Percentiles rank a stretch among this genome's conserved stretches.
Evolutionary conservation across 768 basidiomycete species (phyloP).

Genomic region (Scleroderma bovista): DNA sequence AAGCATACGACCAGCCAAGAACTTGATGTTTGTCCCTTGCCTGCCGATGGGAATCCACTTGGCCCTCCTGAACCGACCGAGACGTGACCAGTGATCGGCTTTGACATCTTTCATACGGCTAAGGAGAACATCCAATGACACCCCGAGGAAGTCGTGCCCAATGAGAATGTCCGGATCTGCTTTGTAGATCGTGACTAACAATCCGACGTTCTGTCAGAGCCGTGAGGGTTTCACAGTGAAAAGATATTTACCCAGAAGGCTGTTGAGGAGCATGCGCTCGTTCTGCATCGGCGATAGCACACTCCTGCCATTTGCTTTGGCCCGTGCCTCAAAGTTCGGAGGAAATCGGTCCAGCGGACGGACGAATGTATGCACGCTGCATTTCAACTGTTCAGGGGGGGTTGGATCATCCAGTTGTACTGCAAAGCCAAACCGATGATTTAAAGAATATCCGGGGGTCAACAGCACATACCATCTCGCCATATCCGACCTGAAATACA

Average conservation of each 20-base stretch:
- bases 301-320: slow-evolving; percentile 59
- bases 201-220: background rate
- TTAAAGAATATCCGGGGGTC: background rate
- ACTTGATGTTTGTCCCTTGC: slow-evolving; percentile 78
- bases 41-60: slow-evolving; percentile 79
- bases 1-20: slow-evolving; percentile 79
- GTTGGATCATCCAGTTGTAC: slow-evolving; percentile 89
- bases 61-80: slow-evolving; percentile 82
- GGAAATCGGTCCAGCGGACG: slow-evolving; percentile 88
- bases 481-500: slow-evolving; percentile 82
- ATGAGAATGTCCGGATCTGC: slow-evolving; percentile 93
- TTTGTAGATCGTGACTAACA: slow-evolving; percentile 65
- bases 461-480: slow-evolving; percentile 49
- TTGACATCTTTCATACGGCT: slow-evolving; percentile 89
- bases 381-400: slow-evolving; percentile 81
- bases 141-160: slow-evolving; percentile 91
- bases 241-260: slow-evolving; percentile 56
- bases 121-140: slow-evolving; percentile 84
- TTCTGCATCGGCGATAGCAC: slow-evolving; percentile 68
- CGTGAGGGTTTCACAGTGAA: background rate
- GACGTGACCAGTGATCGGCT: slow-evolving; percentile 88
- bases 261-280: slow-evolving; percentile 83
- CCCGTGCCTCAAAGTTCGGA: slow-evolving; percentile 68
- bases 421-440: slow-evolving; percentile 23
- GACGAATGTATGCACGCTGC: slow-evolving; percentile 81